Base-by-base conservation (phyloP, 352 stramenopile genomes). In the Globisporangium heterothallicum region DNA sequence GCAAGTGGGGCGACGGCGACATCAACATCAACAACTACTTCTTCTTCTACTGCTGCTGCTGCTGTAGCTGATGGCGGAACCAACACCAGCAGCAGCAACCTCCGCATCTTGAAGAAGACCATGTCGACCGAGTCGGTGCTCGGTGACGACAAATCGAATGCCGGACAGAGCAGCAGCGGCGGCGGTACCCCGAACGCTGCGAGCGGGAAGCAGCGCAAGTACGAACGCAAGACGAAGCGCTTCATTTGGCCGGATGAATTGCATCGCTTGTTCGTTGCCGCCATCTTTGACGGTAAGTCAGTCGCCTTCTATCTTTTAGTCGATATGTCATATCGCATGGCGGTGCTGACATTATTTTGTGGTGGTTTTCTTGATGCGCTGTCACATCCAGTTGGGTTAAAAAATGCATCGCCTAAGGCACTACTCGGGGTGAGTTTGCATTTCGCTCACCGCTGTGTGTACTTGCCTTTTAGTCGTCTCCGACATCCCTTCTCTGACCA, bases 231-330 rank as follows among this genome's bases (percentile, higher is more conserved):
- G 64, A 90, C 80, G 26, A 88, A 91, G 58, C 84, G 84, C 40
- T 94, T 94, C 56, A 79, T 88, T 42, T 94, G 84, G 84, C 82
- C 84, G 2, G 82, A 94, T 41, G 84, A 94, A 36, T 80, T 94
- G 24, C 84, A 94, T 64, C 80, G 84, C 12, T 74, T 92, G 50
- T 94, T 94, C 42, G 83, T 94, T 30, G 81, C 84, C 30, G 82
- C 84, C 16, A 92, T 94, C 55, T 94, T 94, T 58, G 84, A 94
- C 55, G 66, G 81, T 92, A 56, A 21, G 78, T 69, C 22, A 9
- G 27, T 32, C 18, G 46, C 38, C 19, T 13, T 45, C 32, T 34
- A 5, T 30, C 22, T 27, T 16, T 24, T n/a, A 45, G 6, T 9
- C 16, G 30, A 10, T 49, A 0, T 67, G 27, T 61, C 42, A 19